Evolutionary conservation across 768 basidiomycete species (phyloP), one percentile per base, ranked within the genome.

Genomic region (Agaricus blazei): DNA sequence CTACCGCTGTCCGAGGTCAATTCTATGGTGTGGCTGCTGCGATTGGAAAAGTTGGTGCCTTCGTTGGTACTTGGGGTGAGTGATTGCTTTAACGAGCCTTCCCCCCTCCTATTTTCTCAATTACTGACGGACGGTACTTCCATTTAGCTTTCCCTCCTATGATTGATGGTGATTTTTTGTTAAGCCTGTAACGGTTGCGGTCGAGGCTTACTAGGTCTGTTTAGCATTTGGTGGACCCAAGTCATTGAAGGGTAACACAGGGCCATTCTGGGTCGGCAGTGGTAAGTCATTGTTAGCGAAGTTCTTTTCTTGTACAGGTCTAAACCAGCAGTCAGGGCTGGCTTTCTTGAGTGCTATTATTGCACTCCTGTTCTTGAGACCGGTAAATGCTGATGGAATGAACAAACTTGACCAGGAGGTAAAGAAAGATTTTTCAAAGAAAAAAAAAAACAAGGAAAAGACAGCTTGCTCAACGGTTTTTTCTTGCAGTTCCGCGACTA

Each of bases 1-100:
- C 93, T 0, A 96, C 94, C 0, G 91, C 88, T 23, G 75, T 90
- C 45, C 86, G 91, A 57, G 91, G 92, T 1, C 88, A 93, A 48
- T 88, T 85, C 68, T 94, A 95, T 64, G 93, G 93, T 26, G 55
- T 83, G 28, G 93, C 92, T 6, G 92, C 94, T 42, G 93, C 93
- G 12, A 64, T 90, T 48, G 94, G 91, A 36, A 93, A 93, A 70
- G 61, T 91, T 42, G 91, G 91, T 24, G 91, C 91, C 9, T 90
- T 92, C 66, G 76, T 84, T 45, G 90, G 90, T 27, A 90, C 87
- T 42, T 92, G 86, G 85, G 79, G 87, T 87, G 65, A 26, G 84
- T 64, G 14, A 23, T 40, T 19, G 19, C 19, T 19, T 19, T 50
- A 28, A 53, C 51, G 19, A 6, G 11, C 3, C 9, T 44, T 14